Base-by-base conservation (phyloP, 2,329 filamentous ascomycete genomes). In the Fusarium redolens region DNA sequence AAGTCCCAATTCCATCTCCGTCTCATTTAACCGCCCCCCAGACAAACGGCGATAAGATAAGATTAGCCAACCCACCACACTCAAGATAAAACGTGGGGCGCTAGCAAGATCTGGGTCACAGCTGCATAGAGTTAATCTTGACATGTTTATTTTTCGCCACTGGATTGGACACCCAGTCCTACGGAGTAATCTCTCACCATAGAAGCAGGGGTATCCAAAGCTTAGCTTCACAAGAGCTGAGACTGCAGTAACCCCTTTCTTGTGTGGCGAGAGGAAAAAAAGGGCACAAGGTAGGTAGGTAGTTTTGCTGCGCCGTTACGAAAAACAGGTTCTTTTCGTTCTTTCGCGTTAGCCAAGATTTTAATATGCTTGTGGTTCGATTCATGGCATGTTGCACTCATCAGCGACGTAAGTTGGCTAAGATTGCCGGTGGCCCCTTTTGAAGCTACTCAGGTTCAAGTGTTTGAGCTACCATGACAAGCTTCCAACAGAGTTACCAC, bases 81-180 rank as follows among this genome's bases (percentile, higher is more conserved):
- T 30, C 18, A 50, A 48, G 40, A 22, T 30, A 38, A 37, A 44
- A 63, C 43, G 38, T 68, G 65, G 65, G 64, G 51, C 40, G 65
- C 47, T 61, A 52, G 35, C 63, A 35, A 52, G 31, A 48, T 62
- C 61, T 52, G 38, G 61, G 58, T 30, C 37, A 28, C 38, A 40
- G 56, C n/a, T 47, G 41, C 60, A 60, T 25, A 59, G 59, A 68
- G 64, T 48, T 68, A 68, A 68, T 68, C 65, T 68, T 31, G 64
- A 63, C 65, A 68, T 28, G 64, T 51, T 68, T 68, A 48, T 33
- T 68, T 52, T 50, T 38, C 18, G n/a, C 47, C 44, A 28, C 12
- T 7, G 45, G 52, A 67, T 67, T 67, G 61, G 61, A 45, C 35
- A 51, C 43, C 38, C 28, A 56, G 25, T n/a, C 20, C 47, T 44